Evolutionary conservation across 345 rosid genomes (phyloP).

Genomic region (Populus ilicifolia): DNA sequence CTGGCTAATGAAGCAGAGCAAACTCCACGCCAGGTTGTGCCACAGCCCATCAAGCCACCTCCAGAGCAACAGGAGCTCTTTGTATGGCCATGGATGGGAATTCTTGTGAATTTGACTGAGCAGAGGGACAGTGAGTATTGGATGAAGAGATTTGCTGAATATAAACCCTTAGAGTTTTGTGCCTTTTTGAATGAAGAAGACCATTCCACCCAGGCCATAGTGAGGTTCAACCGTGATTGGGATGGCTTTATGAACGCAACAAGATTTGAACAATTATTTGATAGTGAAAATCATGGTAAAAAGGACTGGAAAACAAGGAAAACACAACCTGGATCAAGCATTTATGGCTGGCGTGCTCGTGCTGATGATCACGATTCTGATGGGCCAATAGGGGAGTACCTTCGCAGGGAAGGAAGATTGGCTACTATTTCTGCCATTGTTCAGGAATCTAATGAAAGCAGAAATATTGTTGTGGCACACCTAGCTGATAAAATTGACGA

Average conservation of each 20-base stretch:
- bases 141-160: slow-evolving; percentile 53
- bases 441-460: slow-evolving; percentile 40
- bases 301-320: slow-evolving; percentile 51
- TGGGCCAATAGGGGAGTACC: slow-evolving; percentile 66
- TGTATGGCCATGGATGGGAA: slow-evolving; percentile 92
- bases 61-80: slow-evolving; percentile 37
- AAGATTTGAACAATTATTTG: slow-evolving; percentile 66
- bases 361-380: slow-evolving; percentile 53
- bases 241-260: slow-evolving; percentile 51
- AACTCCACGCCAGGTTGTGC: slow-evolving; percentile 18
- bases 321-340: slow-evolving; percentile 28
- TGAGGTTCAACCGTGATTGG: slow-evolving; percentile 59
- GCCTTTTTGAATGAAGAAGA: slow-evolving; percentile 44
- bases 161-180: slow-evolving; percentile 52
- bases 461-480: slow-evolving; percentile 40
- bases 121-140: slow-evolving; percentile 41
- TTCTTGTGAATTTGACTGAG: slow-evolving; percentile 39
- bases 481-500: slow-evolving; percentile 51
- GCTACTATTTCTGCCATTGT: slow-evolving; percentile 50
- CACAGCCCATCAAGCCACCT: slow-evolving; percentile 22
- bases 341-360: slow-evolving; percentile 83
- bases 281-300: slow-evolving; percentile 37
- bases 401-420: slow-evolving; percentile 56
- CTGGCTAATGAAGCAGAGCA: slow-evolving; percentile 49
- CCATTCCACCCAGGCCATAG: slow-evolving; percentile 42